These are phyloP conservation scores for Kickxella alabastrina DNA, from an alignment of 192 early-diverging fungal species.

Conservation along the genomic window DNA sequence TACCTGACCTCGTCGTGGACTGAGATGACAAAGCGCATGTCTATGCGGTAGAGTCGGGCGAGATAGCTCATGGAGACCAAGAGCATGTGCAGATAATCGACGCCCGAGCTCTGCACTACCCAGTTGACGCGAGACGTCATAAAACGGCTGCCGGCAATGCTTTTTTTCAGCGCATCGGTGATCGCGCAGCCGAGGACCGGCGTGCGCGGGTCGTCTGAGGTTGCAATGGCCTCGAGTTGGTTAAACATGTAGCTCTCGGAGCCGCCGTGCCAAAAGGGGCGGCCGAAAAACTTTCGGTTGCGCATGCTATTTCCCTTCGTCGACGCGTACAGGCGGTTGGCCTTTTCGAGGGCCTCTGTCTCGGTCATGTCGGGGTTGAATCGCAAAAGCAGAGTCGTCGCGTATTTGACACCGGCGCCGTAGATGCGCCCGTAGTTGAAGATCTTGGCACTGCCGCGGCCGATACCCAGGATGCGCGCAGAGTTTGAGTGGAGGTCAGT, in stretches of 20 bases:
- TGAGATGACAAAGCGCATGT: constrained; percentile 80
- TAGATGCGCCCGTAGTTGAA: constrained; percentile 98
- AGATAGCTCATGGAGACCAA: constrained; percentile 85
- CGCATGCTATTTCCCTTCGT: constrained; percentile 78
- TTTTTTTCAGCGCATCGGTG: constrained; percentile 74
- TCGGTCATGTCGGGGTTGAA: constrained; percentile 69
- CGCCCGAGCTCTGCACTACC: constrained; percentile 97
- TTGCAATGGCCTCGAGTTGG: constrained; percentile 76
- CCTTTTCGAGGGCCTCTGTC: constrained; percentile 61
- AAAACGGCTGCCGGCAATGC: constrained; percentile 58
- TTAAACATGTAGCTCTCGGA: constrained; percentile 96
- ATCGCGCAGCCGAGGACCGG: constrained; percentile 86
- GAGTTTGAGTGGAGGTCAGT: constrained; percentile 95
- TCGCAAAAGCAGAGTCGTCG: constrained; percentile 72
- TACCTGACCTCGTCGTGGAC: constrained; percentile 96
- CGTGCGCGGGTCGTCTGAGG: constrained; percentile 66
- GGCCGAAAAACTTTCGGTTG: constrained; percentile 19
- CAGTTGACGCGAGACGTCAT: constrained; percentile 91
- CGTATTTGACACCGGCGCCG: constrained; percentile 85
- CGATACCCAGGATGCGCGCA: constrained; percentile 80
- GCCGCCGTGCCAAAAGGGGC: constrained; percentile 80
- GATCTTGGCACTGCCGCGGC: constrained; percentile 83
- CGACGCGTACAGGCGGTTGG: constrained; percentile 64
- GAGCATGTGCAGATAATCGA: constrained; percentile 93
- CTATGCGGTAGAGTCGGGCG: constrained; percentile 68